Base-by-base conservation (phyloP, 129 eudicot species). In the Flaveria ramosissima region DNA sequence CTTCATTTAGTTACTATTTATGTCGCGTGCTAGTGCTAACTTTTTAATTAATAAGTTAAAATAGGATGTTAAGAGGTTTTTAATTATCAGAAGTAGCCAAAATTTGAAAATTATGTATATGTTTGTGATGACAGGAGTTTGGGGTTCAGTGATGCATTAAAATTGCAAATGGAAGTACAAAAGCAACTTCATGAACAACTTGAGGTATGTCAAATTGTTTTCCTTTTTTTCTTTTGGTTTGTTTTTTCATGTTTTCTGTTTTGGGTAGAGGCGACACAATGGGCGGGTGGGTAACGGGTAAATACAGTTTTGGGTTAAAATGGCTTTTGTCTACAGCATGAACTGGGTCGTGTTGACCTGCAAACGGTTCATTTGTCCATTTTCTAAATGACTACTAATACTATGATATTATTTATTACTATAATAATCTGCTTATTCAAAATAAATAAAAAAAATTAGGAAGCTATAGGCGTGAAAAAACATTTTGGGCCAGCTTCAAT, bases 111-210 rank as follows among this genome's bases (percentile, higher is more conserved):
- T 56, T 51, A 32, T 72, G 65, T 32, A n/a, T 69, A 20, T 70
- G 64, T 59, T 51, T 61, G 64, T 55, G 48, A 65, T 77, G 42
- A 57, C 91, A 89, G 97, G 87, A 75, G 87, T 77, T 50, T 84
- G 78, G 87, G 88, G 14, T 87, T 92, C 71, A 89, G 88, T 24
- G 97, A 89, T 68, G 97, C 97, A 48, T 79, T 92, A 61, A 79
- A 86, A 65, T 46, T 92, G 73, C 97, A 92, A 74, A 92, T 92
- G 98, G 98, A 92, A 88, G 98, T 92, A 45, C 98, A 92, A 84
- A 92, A 92, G 81, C 91, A 86, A 86, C 88, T 92, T 19, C 97
- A 92, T 66, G 97, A 92, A 80, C 97, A 92, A 57, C 97, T 92
- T 74, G 97, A 92, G 96, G 96, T 87, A 85, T 66, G 77, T 59